Evolutionary conservation across 306 rosid species (phyloP).

Genomic region (Malus sylvestris): DNA sequence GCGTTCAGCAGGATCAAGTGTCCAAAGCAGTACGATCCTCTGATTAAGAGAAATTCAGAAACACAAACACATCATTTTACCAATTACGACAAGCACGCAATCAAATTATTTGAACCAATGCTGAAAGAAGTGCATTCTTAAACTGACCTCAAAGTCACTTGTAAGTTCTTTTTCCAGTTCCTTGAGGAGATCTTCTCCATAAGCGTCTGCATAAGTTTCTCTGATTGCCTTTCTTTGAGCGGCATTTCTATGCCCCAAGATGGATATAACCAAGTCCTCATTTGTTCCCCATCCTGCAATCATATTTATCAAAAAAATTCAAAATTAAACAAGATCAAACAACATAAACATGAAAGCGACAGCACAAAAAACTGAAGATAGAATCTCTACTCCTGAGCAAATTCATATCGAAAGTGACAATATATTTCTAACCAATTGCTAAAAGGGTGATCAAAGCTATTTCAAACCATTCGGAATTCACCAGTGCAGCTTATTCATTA

Average conservation of each 20-base stretch:
- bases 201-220: slow-evolving; percentile 27
- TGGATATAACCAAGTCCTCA: slow-evolving; percentile 40
- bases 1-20: slow-evolving; percentile 47
- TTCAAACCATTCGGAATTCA: background rate
- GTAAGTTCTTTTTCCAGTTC: slow-evolving; percentile 48
- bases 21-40: slow-evolving; percentile 46
- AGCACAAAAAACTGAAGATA: background rate
- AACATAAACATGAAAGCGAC: background rate
- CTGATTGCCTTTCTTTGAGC: slow-evolving; percentile 34
- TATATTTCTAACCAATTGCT: no score
- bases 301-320: background rate
- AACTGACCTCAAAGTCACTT: slow-evolving; percentile 51
- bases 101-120: background rate
- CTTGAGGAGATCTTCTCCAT: slow-evolving; percentile 46
- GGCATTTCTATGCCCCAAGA: slow-evolving; percentile 49
- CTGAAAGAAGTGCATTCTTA: background rate
- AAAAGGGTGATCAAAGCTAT: background rate
- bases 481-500: background rate
- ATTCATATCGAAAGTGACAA: no score
- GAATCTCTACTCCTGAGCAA: background rate
- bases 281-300: slow-evolving; percentile 59
- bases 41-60: background rate
- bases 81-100: background rate
- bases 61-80: background rate
- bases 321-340: background rate